Base-by-base conservation (phyloP, 768 basidiomycete species). In the Antrodiella citrinella region DNA sequence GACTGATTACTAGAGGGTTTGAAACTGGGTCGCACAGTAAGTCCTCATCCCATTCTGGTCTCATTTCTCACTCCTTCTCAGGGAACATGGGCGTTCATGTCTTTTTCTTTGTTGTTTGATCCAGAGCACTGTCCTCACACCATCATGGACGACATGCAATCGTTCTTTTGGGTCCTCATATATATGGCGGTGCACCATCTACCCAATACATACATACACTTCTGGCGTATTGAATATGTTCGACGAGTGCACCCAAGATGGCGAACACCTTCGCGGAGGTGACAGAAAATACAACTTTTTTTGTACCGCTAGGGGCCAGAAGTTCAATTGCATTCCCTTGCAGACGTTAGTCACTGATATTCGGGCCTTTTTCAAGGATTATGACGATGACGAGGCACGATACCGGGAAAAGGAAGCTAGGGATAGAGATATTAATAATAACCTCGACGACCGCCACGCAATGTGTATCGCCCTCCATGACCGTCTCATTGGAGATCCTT, bases 111-210 rank as follows among this genome's bases (percentile, higher is more conserved):
- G 11, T 40, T 52, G 51, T 21, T 12, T 13, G 18, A 30, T 26
- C 52, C 52, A 1, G 24, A 24, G n/a, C n/a, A n/a, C 4, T 51
- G 49, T 18, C 9, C 41, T 4, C 53, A 57, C 23, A 44, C 15
- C 3, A 46, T 57, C 24, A n/a, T 13, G 2, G 55, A 57, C 45
- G 55, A 57, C 24, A 22, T 57, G 38, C 54, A 57, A 30, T 54
- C 54, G n/a, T n/a, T 48, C 13, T 47, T 42, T 38, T 53, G 48
- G 47, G 47, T 51, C 19, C 53, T 54, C 18, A 20, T 56, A 15
- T 47, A 46, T 26, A 35, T 26, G 18, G 41, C 48, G 3, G n/a
- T 56, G n/a, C 43, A 48, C 5, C 51, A 35, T 12, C 43, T 22
- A 9, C 7, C 30, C 30, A 43, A 18, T 18, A 19, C 5, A 5